These are phyloP conservation scores for Castanea sativa DNA, from an alignment of 306 rosid species.

Conservation along the genomic window DNA sequence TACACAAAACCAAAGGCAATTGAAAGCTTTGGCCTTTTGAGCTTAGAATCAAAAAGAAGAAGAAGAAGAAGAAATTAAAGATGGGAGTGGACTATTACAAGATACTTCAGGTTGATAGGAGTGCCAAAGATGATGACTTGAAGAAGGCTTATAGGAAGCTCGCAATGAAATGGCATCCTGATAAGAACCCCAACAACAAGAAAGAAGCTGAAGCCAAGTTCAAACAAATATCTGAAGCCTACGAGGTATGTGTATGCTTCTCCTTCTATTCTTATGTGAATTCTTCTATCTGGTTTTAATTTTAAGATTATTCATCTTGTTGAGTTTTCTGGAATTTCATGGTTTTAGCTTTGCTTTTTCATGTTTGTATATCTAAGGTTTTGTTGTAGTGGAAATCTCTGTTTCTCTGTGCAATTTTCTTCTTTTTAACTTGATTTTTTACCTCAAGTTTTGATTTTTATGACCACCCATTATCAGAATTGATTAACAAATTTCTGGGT, in stretches of 20 bases:
- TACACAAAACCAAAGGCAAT: neutral
- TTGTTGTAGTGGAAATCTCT: neutral
- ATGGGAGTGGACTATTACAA: conserved; percentile 74
- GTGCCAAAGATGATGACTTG: conserved; percentile 63
- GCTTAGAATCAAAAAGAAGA: neutral
- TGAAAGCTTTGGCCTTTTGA: neutral
- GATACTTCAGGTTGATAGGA: conserved; percentile 60
- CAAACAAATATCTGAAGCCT: conserved; percentile 70
- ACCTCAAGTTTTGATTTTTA: neutral
- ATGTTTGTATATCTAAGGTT: neutral
- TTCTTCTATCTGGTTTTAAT: no score
- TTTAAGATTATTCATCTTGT: neutral
- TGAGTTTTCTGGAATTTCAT: neutral
- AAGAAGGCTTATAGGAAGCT: conserved; percentile 73
- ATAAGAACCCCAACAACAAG: conserved; percentile 59
- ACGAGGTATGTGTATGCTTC: conserved; percentile 34
- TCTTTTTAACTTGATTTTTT: neutral
- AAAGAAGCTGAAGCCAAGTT: conserved; percentile 73
- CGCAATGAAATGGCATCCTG: conserved; percentile 85
- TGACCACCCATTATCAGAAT: neutral
- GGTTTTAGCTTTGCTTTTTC: neutral
- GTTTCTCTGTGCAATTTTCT: neutral
- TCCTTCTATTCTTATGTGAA: neutral
- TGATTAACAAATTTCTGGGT: neutral
- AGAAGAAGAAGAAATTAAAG: neutral